Conservation (phyloP, 2,329 filamentous ascomycete species). For the Penicillium hordei region DNA sequence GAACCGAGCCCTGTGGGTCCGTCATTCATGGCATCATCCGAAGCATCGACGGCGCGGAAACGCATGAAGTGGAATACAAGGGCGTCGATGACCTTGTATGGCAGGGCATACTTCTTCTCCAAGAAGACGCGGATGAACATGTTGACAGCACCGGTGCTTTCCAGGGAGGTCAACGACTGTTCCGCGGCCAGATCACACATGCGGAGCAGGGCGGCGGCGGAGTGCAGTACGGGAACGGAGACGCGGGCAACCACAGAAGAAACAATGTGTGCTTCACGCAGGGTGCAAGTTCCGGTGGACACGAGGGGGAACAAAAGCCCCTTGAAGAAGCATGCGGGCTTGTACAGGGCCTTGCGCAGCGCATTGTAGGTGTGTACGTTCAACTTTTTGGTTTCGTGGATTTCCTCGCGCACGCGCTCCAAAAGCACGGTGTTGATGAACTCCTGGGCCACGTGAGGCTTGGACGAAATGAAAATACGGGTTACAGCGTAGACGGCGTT, state of each 20-base stretch:
- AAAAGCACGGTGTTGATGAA: conserved; percentile 87
- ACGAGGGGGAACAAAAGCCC: conserved; percentile 91
- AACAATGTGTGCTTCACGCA: conserved; percentile 89
- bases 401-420: conserved; percentile 88
- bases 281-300: conserved; percentile 78
- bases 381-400: conserved; percentile 89
- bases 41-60: conserved; percentile 67
- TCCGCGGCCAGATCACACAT: conserved; percentile 93
- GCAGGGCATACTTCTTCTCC: conserved; percentile 95
- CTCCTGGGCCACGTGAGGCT: conserved; percentile 73
- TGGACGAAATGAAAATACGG: conserved; percentile 84
- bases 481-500: conserved; percentile 88
- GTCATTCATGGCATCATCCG: conserved; percentile 54
- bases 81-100: conserved; percentile 90
- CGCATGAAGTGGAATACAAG: conserved; percentile 96
- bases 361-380: conserved; percentile 95
- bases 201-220: conserved; percentile 84
- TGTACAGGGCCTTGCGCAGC: conserved; percentile 88
- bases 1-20: conserved; percentile 48
- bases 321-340: conserved; percentile 95
- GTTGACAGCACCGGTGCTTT: conserved; percentile 88
- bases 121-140: conserved; percentile 90
- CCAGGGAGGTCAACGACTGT: conserved; percentile 72
- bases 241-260: conserved; percentile 81
- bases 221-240: conserved; percentile 87